A percentile compares a stretch with the other conserved stretches of the same genome.
These are phyloP conservation scores for Sequoia sempervirens DNA, from an alignment of 75 land plant genomes.

Conservation along the genomic window DNA sequence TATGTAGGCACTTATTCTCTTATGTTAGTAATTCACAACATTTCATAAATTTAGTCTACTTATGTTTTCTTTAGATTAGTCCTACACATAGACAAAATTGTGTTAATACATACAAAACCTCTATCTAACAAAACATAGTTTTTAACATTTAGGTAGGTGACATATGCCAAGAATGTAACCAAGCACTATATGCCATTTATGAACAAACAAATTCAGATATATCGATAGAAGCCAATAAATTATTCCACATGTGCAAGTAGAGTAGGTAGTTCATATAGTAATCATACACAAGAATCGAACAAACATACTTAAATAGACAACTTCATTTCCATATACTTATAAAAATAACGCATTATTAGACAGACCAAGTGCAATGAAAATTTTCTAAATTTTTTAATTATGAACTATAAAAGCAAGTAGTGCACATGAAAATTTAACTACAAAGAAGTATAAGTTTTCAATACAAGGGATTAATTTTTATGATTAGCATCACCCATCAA, in stretches of 20 bases:
- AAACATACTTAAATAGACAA: neutral
- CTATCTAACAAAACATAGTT: neutral
- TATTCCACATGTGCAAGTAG: neutral
- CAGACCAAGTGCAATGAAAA: neutral
- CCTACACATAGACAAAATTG: conserved; percentile 22
- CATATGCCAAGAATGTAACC: neutral
- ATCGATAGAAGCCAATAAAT: neutral
- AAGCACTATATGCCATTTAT: neutral
- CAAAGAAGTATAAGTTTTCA: too few relatives aligned
- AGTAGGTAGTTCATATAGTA: neutral
- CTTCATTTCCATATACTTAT: neutral
- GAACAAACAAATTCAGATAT: neutral
- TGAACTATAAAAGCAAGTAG: neutral
- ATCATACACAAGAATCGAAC: neutral
- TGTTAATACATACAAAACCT: neutral
- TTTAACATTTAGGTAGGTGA: neutral
- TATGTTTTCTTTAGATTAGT: conserved; percentile 76
- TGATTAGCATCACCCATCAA: too few relatives aligned
- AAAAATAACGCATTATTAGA: neutral
- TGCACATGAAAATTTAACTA: neutral
- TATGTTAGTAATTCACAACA: conserved; percentile 68
- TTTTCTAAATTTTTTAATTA: neutral
- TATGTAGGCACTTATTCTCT: conserved; percentile 52
- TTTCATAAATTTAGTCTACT: conserved; percentile 66
- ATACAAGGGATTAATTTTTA: too few relatives aligned